Base-by-base conservation (phyloP, 495 filamentous ascomycete genomes). In the Chaetomidium leptoderma region DNA sequence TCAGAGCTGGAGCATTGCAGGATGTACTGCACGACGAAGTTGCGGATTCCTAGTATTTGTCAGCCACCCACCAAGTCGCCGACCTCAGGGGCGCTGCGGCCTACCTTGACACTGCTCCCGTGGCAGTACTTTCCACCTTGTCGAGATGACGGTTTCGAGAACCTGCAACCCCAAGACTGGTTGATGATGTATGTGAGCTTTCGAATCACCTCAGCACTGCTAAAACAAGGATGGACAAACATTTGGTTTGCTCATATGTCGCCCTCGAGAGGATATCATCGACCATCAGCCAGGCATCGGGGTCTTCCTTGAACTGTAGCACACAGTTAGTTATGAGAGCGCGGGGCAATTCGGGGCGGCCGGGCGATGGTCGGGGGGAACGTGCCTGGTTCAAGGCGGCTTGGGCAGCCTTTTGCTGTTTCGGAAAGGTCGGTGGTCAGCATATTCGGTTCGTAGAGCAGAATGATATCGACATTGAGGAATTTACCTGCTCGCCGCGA, bases 11-110 rank as follows among this genome's bases (percentile, higher is more conserved):
- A 97, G 66, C 82, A 88, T 66, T 96, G 84, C 70, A 99, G 92
- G 71, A 99, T 97, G 73, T 92, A 93, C 72, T 90, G 88, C 60
- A 99, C 95, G 45, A 99, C 90, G 70, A 97, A 97, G 76, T 97
- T 97, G 51, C 93, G 92, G 66, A 99, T 97, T 32, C 93, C 92
- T 95, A 50, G 44, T 45, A 8, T 39, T 52, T 55, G 45, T 50
- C 17, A 53, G 26, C 30, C 30, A 21, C 29, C 9, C 29, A 53
- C 14, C 51, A n/a, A 26, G 59, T 23, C 30, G 6, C 11, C 51
- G 6, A 27, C 16, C 24, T 2, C 48, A 19, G 11, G 14, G 17
- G 17, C 3, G 19, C 32, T 4, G 29, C 17, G 50, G 37, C 60
- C 49, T 66, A 90, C 90, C 91, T 80, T 95, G 85, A 69, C 95